phyloP scores from a whole-genome alignment of 163 green algal species.

The Prototheca cutis region DNA sequence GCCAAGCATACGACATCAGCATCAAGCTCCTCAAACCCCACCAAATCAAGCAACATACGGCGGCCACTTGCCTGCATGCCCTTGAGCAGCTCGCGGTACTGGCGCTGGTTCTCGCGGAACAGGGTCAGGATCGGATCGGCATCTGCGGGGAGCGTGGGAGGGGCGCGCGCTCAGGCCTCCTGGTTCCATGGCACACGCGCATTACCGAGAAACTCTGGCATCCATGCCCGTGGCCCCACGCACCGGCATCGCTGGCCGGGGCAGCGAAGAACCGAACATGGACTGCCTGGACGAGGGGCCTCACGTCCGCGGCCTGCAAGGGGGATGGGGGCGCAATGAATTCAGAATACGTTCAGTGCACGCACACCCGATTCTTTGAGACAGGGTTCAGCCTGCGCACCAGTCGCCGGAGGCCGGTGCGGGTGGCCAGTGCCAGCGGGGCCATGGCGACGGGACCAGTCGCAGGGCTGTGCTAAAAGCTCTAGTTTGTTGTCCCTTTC shows the following conservation, averaged over 20 bases:
- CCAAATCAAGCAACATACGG: no score
- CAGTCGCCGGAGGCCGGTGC: slow-evolving; percentile 1
- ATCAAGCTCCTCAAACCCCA: no score
- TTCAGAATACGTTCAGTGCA: no score
- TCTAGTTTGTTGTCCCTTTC: no score
- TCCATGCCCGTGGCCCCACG: no score
- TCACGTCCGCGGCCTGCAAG: not conserved
- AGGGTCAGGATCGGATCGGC: slow-evolving; percentile 31
- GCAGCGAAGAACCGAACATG: not conserved
- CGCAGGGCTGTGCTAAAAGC: no score
- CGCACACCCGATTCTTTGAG: no score
- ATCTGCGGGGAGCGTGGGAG: slow-evolving; percentile 2
- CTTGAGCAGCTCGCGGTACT: slow-evolving; percentile 32
- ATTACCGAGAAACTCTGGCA: not conserved
- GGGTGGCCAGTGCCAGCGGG: not conserved
- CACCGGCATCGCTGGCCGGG: not conserved
- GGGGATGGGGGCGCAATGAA: not conserved
- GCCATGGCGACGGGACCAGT: not conserved
- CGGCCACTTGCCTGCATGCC: slow-evolving; percentile 38
- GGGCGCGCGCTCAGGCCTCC: not conserved
- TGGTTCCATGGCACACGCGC: not conserved
- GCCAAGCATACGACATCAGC: no score
- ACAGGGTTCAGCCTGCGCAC: not conserved
- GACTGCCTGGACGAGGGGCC: not conserved
- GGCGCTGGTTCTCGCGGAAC: slow-evolving; percentile 36